These are phyloP conservation scores for Hippophae rhamnoides DNA, from an alignment of 306 rosid species.

Conservation along the genomic window DNA sequence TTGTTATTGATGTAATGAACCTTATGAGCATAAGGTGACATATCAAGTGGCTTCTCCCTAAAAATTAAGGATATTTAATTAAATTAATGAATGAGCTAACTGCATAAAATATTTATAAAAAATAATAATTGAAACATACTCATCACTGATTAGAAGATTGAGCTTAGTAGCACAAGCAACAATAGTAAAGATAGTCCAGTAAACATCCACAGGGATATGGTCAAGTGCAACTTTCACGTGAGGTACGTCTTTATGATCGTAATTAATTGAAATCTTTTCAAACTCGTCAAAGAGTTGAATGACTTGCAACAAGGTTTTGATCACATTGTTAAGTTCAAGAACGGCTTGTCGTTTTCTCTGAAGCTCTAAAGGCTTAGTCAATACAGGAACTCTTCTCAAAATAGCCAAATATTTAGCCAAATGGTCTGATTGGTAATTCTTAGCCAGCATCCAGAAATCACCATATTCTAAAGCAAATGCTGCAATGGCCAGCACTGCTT, in stretches of 20 bases:
- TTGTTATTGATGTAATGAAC: too few species aligned
- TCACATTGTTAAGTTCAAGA: conserved; percentile 31
- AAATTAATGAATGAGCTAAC: too few species aligned
- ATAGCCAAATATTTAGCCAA: conserved; percentile 42
- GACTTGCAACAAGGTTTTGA: conserved; percentile 28
- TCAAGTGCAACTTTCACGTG: too few species aligned
- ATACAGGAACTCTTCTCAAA: conserved; percentile 7
- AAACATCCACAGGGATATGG: too few species aligned
- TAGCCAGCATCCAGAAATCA: conserved; percentile 43
- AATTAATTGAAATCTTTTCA: too few species aligned
- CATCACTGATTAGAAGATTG: conserved; percentile 12
- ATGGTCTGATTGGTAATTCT: conserved; percentile 29
- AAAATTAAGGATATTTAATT: too few species aligned
- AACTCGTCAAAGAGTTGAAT: conserved; percentile 20
- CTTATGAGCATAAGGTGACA: too few species aligned
- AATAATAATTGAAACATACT: conserved; percentile 18
- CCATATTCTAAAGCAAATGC: conserved; percentile 53
- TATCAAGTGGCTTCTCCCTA: too few species aligned
- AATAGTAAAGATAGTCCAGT: too few species aligned
- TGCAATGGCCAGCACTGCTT: conserved; percentile 44
- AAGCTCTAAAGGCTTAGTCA: conserved; percentile 17
- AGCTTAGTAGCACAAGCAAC: too few species aligned
- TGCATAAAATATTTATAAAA: too few species aligned
- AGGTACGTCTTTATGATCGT: too few species aligned
- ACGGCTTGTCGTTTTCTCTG: conserved; percentile 23